Evolutionary conservation across 2,329 filamentous ascomycete genomes (phyloP), one percentile per base, ranked within the genome.

Genomic region (Fusarium sarcochroum): DNA sequence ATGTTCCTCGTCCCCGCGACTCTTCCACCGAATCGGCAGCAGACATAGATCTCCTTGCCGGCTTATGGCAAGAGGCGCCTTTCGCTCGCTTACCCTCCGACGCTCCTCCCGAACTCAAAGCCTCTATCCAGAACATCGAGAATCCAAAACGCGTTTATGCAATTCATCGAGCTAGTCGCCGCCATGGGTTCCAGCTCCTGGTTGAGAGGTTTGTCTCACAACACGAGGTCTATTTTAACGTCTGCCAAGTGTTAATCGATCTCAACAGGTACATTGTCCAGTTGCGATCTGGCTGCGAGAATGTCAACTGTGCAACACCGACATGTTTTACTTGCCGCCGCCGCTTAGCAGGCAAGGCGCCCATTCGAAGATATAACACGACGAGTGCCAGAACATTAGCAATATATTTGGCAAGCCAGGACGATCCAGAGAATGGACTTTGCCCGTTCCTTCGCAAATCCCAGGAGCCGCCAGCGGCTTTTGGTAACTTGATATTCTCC

Each of bases 321-420:
- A 95, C 93, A 15, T 97, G 94, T 80, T 91, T 95, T 75, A 93
- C 90, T 64, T 93, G 88, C 76, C 89, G 92, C 56, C 91, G 87
- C 78, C 87, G 91, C 69, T 81, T 90, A 40, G 86, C 88, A 25
- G 87, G 86, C 34, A 88, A 88, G 67, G 86, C 86, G 1, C 93
- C 93, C 4, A 87, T 93, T 71, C 90, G 93, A 63, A 87, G 91
- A 73, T 96, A 94, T 73, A 97, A 91, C 58, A 86, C 91, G 21
- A 89, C 93, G 45, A 97, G 93, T 73, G 93, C 94, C 10, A 88
- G 93, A 73, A 93, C 92, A 2, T 80, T 97, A 32, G 94, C 94
- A 14, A 87, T 93, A 57, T 93, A 92, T 73, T 85, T 97, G 50
- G 93, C 93, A 11, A 92, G 91, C 73, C 90, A 93, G 75, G 91